Base-by-base conservation (phyloP, 2,329 filamentous ascomycete genomes). In the Calonectria leucothoes region DNA sequence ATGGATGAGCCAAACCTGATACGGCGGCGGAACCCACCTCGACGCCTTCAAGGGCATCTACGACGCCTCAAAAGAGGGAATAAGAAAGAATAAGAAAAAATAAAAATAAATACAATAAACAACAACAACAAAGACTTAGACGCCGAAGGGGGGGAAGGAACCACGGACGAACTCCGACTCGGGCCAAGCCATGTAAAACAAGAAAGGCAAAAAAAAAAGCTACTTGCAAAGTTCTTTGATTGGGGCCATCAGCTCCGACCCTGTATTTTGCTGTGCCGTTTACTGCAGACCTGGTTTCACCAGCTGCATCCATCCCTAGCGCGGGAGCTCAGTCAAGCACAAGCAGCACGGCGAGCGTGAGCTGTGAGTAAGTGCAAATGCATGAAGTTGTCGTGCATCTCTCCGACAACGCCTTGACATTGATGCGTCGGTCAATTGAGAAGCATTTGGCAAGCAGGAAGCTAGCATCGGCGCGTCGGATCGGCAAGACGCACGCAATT, bases 401-500 rank as follows among this genome's bases (percentile, higher is more conserved):
- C 35, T 69, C 14, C 42, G 48, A 61, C 57, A 42, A 23, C 57
- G 12, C 33, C 20, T 23, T 66, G 55, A 57, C 35, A 61, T 61
- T 61, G 35, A 61, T 33, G 39, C n/a, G 35, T 27, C 17, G 39
- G 48, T 48, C 65, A 69, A 70, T 70, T 55, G 59, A 48, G 39
- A 64, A 29, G 37, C 59, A 64, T 64, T 48, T 37, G 59, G 33
- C 39, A 27, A 27, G 35, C 55, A 12, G 31, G 61, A 64, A 35
- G 39, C 63, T 57, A 64, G 67, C 27, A 70, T 49, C 68, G 59
- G 59, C 49, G 66, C 52, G 48, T 61, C 23, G 45, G 70, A 69
- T 72, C 66, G 70, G 66, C 70, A 68, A 61, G 66, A 65, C 70
- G 74, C 76, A 70, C 65, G 61, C 70, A 76, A 73, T 71, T 31